Conservation (phyloP, 2,329 filamentous ascomycete genomes). For the Colletotrichum chrysophilum region DNA sequence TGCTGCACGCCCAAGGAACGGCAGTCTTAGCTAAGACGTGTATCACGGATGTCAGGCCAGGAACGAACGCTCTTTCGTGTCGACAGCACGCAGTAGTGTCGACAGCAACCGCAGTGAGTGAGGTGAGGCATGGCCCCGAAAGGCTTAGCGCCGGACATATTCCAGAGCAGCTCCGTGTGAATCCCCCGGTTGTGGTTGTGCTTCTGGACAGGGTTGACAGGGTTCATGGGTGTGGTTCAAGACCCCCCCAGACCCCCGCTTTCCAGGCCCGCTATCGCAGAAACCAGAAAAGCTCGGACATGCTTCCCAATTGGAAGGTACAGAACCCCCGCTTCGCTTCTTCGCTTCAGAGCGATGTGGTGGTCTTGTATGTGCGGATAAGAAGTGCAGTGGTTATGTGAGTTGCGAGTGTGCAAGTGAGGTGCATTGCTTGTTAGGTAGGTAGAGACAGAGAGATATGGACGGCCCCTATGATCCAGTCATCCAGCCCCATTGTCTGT, state of each 20-base stretch:
- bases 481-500: neutral
- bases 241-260: neutral
- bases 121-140: neutral
- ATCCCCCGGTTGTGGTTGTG: neutral
- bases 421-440: neutral
- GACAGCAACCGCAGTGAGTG: neutral
- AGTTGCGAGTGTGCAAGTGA: neutral
- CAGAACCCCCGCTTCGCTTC: slow-evolving; percentile 9
- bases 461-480: neutral
- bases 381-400: neutral
- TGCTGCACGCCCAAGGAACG: neutral
- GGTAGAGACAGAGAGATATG: neutral
- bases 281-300: slow-evolving; percentile 22
- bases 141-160: slow-evolving; percentile 9
- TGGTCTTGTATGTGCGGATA: neutral
- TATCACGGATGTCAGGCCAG: slow-evolving; percentile 15
- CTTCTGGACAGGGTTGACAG: neutral
- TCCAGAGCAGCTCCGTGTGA: slow-evolving; percentile 18
- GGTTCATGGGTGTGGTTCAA: neutral
- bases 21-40: slow-evolving; percentile 13
- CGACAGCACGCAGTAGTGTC: neutral
- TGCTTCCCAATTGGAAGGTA: slow-evolving; percentile 22
- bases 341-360: neutral
- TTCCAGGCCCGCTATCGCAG: neutral
- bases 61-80: neutral